Evolutionary conservation across 257 asterid genomes (phyloP).

Genomic region (Capsicum chinense): DNA sequence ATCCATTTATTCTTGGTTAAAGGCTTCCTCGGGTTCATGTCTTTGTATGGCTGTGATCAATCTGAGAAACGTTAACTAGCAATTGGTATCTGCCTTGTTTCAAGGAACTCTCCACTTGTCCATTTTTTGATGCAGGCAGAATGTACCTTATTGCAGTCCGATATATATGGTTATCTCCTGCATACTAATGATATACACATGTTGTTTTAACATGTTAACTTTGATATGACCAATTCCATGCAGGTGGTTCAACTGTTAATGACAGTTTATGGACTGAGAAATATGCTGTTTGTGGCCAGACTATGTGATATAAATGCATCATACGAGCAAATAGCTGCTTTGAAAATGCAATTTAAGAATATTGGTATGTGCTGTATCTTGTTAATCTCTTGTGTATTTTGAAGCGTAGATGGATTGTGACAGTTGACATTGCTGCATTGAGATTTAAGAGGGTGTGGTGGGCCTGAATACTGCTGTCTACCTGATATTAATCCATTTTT

Average conservation of each 20-base stretch:
- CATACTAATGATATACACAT: background rate
- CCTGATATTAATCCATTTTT: background rate
- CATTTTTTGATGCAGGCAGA: background rate
- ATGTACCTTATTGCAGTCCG: background rate
- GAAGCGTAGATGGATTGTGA: background rate
- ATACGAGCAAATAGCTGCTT: background rate
- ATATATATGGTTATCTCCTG: background rate
- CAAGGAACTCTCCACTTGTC: constrained; percentile 12
- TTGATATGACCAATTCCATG: constrained; percentile 22
- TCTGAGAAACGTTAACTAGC: constrained; percentile 14
- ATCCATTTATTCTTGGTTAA: constrained; percentile 22
- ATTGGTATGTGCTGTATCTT: constrained; percentile 16
- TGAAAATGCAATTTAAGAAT: background rate
- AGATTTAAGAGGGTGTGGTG: constrained; percentile 2
- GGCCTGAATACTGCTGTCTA: background rate
- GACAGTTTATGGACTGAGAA: constrained; percentile 25
- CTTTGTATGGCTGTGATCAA: constrained; percentile 15
- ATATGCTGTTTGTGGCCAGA: background rate
- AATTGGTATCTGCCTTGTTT: constrained; percentile 16
- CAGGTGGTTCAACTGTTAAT: constrained; percentile 14
- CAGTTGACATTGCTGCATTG: constrained; percentile 3
- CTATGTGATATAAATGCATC: background rate
- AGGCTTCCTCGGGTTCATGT: background rate
- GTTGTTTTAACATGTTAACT: background rate
- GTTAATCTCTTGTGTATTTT: background rate